A percentile compares a stretch with the other conserved stretches of the same genome.
Evolutionary conservation across 805 yeast species (phyloP).

Genomic region (Sugiyamaella americana): DNA sequence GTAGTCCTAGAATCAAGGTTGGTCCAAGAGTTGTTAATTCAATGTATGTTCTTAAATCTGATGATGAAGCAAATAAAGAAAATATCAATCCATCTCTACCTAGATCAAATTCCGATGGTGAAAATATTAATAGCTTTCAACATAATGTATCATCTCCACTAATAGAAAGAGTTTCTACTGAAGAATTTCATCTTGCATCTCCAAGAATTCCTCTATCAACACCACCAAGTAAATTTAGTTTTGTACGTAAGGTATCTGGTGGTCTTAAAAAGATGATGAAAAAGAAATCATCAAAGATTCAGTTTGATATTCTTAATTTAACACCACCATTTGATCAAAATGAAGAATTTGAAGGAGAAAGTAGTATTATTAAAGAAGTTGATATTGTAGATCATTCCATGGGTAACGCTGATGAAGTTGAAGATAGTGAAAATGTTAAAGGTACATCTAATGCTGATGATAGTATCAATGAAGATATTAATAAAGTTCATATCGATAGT

Average conservation of each 20-base stretch:
- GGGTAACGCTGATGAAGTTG: conserved; percentile 1
- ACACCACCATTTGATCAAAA: conserved; percentile 1
- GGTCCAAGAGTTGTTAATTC: conserved; percentile 3
- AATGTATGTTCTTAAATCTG: background rate
- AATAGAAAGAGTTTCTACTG: background rate
- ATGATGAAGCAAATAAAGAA: background rate
- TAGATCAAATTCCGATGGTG: conserved; percentile 5
- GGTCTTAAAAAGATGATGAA: background rate
- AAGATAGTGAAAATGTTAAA: background rate
- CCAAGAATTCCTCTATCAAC: conserved; percentile 1
- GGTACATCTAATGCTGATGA: conserved; percentile 2
- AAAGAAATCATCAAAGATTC: background rate
- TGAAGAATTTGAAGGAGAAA: conserved; percentile 10
- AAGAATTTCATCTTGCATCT: no score
- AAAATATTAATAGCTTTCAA: background rate
- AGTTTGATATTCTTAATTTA: no score
- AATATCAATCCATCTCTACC: background rate
- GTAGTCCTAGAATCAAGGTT: conserved; percentile 2
- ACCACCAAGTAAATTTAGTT: conserved; percentile 6
- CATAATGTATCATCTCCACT: background rate
- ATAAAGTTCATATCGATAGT: background rate
- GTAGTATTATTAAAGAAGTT: conserved; percentile 11
- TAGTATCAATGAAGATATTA: background rate
- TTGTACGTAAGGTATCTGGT: background rate
- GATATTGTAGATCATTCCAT: conserved; percentile 9